A percentile compares a stretch with the other conserved stretches of the same genome.
These are phyloP conservation scores for Gossypium ekmanianum DNA, from an alignment of 345 rosid genomes.

Conservation along the genomic window DNA sequence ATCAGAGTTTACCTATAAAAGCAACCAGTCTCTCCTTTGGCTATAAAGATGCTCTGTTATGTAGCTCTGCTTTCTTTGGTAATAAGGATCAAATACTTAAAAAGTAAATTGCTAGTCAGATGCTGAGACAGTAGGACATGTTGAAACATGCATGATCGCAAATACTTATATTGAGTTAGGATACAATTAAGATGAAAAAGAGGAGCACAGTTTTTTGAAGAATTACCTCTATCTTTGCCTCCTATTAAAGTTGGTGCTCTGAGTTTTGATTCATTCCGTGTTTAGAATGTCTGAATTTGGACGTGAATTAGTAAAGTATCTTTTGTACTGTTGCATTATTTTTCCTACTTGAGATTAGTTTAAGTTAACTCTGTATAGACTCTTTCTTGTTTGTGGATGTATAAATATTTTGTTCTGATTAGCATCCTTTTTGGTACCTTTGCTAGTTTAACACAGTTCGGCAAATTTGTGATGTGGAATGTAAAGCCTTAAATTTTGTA, in stretches of 20 bases:
- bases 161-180: slow-evolving; percentile 4
- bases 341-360: neutral
- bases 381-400: neutral
- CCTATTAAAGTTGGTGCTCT: neutral
- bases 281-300: neutral
- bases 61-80: neutral
- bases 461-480: neutral
- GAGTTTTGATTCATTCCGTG: neutral
- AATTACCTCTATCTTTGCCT: neutral
- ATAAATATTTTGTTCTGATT: slow-evolving; percentile 1
- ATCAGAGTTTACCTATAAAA: neutral
- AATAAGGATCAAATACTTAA: neutral
- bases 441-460: neutral
- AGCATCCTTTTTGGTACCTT: neutral
- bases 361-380: neutral
- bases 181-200: neutral
- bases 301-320: neutral
- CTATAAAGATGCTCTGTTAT: neutral
- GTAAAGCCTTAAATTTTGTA: slow-evolving; percentile 3
- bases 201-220: neutral
- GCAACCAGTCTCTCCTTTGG: neutral
- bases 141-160: neutral
- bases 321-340: neutral
- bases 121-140: neutral
- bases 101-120: slow-evolving; percentile 6